Base-by-base conservation (phyloP, 441 rosid species). In the Oxalis stricta region DNA sequence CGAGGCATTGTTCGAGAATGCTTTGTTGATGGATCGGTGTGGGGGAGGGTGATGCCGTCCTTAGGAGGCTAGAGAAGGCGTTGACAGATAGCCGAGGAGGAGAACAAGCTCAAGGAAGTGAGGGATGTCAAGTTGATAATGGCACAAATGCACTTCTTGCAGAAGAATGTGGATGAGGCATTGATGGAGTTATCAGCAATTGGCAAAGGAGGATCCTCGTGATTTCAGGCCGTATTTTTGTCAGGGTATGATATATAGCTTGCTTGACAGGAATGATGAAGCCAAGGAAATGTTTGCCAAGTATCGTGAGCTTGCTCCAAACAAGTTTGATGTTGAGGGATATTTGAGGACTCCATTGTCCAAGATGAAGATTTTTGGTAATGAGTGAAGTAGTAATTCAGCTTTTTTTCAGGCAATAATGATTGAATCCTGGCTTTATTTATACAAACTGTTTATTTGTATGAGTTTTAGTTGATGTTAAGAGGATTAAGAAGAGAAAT, bases 161-260 rank as follows among this genome's bases (percentile, higher is more conserved):
- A 76, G 62, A 80, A 80, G 83, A 75, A 80, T 18, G 87, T 85
- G 34, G 93, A 89, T 31, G 87, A 58, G 37, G 94, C 94, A 5
- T 57, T 89, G 82, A 64, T n/a, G 46, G 68, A 85, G 78, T 52
- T 89, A 82, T 35, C 69, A 70, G 35, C 63, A 82, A 35, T 46
- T 89, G 56, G 66, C 73, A 4, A 71, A 58, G 44, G 96, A 89
- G 56, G 94, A 89, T 41, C 95, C 88, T 0, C 73, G 60, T 56
- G 98, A 89, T 59, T 89, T 80, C 42, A 72, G 94, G 64, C 97
- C 97, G 0, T 85, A 85, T 49, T 59, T 89, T 37, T 89, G 95
- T 40, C 84, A 77, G 51, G 94, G 94, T 33, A 65, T 89, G 34
- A 70, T 89, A 7, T 85, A 84, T 38, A 65, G 86, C 7, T 45